Conservation (phyloP, 331 rosid species). For the Cydonia oblonga region DNA sequence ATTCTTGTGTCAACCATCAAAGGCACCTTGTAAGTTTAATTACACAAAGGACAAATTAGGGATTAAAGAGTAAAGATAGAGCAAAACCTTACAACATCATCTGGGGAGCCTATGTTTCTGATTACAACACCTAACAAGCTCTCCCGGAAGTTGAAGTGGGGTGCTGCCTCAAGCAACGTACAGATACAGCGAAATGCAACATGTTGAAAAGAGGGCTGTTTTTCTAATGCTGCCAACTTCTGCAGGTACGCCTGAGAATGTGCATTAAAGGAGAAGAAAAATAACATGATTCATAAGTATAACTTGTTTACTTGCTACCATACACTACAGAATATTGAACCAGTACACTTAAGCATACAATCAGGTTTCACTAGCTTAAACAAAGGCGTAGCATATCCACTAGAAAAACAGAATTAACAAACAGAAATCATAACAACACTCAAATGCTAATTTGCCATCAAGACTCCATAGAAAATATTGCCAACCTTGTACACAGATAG, state of each 20-base stretch:
- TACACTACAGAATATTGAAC: not conserved
- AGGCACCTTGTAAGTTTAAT: not conserved
- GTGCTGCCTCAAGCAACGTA: constrained; percentile 74
- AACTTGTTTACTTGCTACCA: not conserved
- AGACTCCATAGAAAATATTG: not conserved
- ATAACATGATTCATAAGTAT: not conserved
- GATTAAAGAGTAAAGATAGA: not conserved
- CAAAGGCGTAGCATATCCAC: not conserved
- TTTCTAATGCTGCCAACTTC: constrained; percentile 60
- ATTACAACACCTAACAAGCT: constrained; percentile 62
- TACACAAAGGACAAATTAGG: not conserved
- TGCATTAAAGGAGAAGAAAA: not conserved
- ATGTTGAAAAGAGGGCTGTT: constrained; percentile 46
- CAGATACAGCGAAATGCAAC: constrained; percentile 75
- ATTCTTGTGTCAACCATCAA: not conserved
- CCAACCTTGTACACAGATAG: constrained; percentile 81
- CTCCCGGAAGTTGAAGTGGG: constrained; percentile 84
- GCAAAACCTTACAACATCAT: constrained; percentile 63
- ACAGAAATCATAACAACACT: not conserved
- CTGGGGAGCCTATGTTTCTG: constrained; percentile 61
- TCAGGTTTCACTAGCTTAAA: not conserved
- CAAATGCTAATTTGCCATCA: not conserved
- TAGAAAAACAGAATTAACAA: not conserved
- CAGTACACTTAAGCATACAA: not conserved
- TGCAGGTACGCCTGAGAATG: constrained; percentile 67